phyloP scores from a whole-genome alignment of 1,284 basidiomycete species.

The Microbotryum violaceum region DNA sequence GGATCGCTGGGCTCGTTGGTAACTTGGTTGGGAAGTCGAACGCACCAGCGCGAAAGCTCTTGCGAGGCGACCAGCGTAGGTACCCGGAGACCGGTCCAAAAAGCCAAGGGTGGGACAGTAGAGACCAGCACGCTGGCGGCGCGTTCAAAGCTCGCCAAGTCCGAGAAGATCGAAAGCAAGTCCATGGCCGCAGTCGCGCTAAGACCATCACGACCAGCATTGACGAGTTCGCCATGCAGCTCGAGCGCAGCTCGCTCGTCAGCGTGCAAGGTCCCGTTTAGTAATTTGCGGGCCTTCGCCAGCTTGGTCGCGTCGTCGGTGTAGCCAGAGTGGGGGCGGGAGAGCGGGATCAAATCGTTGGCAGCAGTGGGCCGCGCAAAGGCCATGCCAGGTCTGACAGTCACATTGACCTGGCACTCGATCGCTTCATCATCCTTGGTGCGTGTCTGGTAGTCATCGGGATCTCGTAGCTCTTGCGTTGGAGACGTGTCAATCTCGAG shows the following conservation, averaged over 20 bases:
- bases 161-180: no score
- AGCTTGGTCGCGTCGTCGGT: neutral
- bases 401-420: constrained; percentile 33
- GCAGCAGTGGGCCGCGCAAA: no score
- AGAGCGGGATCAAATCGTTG: constrained; percentile 23
- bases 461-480: constrained; percentile 45
- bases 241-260: constrained; percentile 18
- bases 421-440: constrained; percentile 48
- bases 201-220: no score
- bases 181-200: no score
- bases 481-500: constrained; percentile 52
- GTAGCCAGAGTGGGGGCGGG: neutral
- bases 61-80: constrained; percentile 49
- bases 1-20: no score
- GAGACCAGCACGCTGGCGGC: constrained; percentile 42
- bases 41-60: constrained; percentile 54
- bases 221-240: no score
- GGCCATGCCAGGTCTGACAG: no score
- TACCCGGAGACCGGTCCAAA: constrained; percentile 59
- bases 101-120: constrained; percentile 51
- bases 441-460: constrained; percentile 51
- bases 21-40: constrained; percentile 40
- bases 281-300: neutral
- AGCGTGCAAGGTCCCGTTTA: constrained; percentile 40
- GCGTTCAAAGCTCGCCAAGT: no score